Conservation (phyloP, 202 grass and related monocot genomes). For the Zoysia matrella region DNA sequence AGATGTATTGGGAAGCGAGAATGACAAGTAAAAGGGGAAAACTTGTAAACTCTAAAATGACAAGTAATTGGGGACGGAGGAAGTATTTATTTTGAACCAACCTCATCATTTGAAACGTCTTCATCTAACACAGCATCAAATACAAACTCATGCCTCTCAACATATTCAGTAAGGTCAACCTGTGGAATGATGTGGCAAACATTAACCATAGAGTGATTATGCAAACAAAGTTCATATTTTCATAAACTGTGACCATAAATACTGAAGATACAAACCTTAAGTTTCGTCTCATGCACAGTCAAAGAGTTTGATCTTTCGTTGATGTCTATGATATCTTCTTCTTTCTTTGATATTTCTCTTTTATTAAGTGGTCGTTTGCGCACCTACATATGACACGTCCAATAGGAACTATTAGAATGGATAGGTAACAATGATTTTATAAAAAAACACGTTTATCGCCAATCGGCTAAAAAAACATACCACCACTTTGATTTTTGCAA, state of each 20-base stretch:
- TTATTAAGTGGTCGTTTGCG: slow-evolving; percentile 99
- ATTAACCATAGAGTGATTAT: slow-evolving; percentile 16
- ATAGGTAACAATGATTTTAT: not conserved
- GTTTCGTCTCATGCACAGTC: slow-evolving; percentile 98
- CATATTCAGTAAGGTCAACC: slow-evolving; percentile 97
- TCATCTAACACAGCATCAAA: slow-evolving; percentile 98
- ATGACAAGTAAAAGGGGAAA: too few relatives aligned
- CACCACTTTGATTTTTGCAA: slow-evolving; percentile 99
- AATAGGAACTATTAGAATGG: slow-evolving; percentile 12
- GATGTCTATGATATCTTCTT: slow-evolving; percentile 98
- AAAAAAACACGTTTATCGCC: slow-evolving; percentile 9
- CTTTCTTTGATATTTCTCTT: slow-evolving; percentile 89
- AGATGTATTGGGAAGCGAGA: too few relatives aligned
- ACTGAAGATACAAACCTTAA: slow-evolving; percentile 66
- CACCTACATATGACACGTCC: slow-evolving; percentile 63
- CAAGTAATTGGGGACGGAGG: too few relatives aligned
- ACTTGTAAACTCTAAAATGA: too few relatives aligned
- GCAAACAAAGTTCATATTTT: slow-evolving; percentile 17
- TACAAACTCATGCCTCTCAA: slow-evolving; percentile 96
- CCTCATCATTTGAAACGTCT: slow-evolving; percentile 97
- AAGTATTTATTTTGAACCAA: slow-evolving; percentile 24
- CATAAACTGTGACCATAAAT: slow-evolving; percentile 1
- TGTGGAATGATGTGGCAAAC: slow-evolving; percentile 39
- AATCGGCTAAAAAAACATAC: slow-evolving; percentile 58
- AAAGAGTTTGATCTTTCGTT: slow-evolving; percentile 71